These are phyloP conservation scores for Aureobasidium sp. DNA, from an alignment of 2,329 filamentous ascomycete species.

Conservation along the genomic window DNA sequence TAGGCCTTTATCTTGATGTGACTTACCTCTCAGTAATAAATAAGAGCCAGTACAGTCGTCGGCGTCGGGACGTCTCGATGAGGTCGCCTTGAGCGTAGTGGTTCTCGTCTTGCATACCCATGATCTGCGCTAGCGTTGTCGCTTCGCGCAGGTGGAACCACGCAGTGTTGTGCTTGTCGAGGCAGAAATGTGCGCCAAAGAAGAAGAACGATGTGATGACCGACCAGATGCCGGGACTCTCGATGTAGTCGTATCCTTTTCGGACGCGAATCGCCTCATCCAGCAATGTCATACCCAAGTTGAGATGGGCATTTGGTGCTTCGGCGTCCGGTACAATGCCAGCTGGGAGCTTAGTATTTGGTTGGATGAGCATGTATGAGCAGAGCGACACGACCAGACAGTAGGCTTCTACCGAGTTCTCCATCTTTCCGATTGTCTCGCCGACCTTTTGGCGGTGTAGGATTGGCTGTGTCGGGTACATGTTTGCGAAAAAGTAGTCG, in stretches of 20 bases:
- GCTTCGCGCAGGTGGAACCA: slow-evolving; percentile 56
- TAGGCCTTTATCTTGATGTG: no score
- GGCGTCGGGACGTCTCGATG: slow-evolving; percentile 45
- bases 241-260: slow-evolving; percentile 49
- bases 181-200: slow-evolving; percentile 52
- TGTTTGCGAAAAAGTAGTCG: slow-evolving; percentile 52
- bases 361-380: slow-evolving; percentile 42
- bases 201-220: slow-evolving; percentile 57
- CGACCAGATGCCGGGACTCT: slow-evolving; percentile 45
- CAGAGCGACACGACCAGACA: slow-evolving; percentile 46
- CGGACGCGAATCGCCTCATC: slow-evolving; percentile 50
- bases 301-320: slow-evolving; percentile 32
- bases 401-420: slow-evolving; percentile 46
- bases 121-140: slow-evolving; percentile 49
- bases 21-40: slow-evolving; percentile 52
- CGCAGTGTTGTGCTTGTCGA: slow-evolving; percentile 52
- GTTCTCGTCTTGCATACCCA: slow-evolving; percentile 51
- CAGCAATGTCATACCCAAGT: slow-evolving; percentile 46
- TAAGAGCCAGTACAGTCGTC: slow-evolving; percentile 53
- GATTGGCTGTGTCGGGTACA: slow-evolving; percentile 57
- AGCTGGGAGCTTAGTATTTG: slow-evolving; percentile 38
- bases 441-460: slow-evolving; percentile 44
- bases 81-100: slow-evolving; percentile 42
- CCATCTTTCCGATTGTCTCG: slow-evolving; percentile 44
- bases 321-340: slow-evolving; percentile 36